Percentiles rank a stretch among this genome's conserved stretches.
Evolutionary conservation across 2,329 filamentous ascomycete genomes (phyloP).

Genomic region (Volutella citrinella): DNA sequence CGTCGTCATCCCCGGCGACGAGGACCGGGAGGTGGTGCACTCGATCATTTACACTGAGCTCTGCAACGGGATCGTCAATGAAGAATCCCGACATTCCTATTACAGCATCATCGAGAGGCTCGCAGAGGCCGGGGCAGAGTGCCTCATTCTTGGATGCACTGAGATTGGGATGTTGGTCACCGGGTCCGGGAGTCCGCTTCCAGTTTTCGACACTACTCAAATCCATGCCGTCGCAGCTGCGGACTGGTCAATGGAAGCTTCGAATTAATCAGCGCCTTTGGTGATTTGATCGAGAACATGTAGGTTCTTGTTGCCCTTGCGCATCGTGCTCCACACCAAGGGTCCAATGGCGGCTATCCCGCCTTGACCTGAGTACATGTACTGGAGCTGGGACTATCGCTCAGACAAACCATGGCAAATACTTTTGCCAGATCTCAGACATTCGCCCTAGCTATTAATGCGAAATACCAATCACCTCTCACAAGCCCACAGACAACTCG

Average conservation of each 20-base stretch:
- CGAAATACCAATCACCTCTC: too few relatives aligned
- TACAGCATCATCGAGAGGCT: constrained; percentile 9
- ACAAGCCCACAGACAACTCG: too few relatives aligned
- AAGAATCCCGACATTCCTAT: constrained; percentile 12
- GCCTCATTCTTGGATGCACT: constrained; percentile 24
- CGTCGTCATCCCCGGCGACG: constrained; percentile 9
- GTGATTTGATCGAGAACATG: too few relatives aligned
- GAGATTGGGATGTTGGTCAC: constrained; percentile 22
- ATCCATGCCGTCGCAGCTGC: constrained; percentile 22
- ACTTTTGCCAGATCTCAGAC: too few relatives aligned
- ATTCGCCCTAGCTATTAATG: too few relatives aligned
- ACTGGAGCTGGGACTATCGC: too few relatives aligned
- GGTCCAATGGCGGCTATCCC: too few relatives aligned
- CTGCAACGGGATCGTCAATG: constrained; percentile 16
- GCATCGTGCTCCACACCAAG: too few relatives aligned
- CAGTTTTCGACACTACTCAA: constrained; percentile 20
- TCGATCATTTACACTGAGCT: constrained; percentile 20
- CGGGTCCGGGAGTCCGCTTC: constrained; percentile 9
- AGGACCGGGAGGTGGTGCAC: constrained; percentile 12
- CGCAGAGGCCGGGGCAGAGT: constrained; percentile 13
- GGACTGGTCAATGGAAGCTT: constrained; percentile 20
- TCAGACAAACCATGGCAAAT: too few relatives aligned
- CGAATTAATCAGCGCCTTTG: too few relatives aligned
- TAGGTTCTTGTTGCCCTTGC: too few relatives aligned
- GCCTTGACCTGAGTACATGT: too few relatives aligned